Evolutionary conservation across 345 rosid species (phyloP).

Genomic region (Microthlaspi erraticum): DNA sequence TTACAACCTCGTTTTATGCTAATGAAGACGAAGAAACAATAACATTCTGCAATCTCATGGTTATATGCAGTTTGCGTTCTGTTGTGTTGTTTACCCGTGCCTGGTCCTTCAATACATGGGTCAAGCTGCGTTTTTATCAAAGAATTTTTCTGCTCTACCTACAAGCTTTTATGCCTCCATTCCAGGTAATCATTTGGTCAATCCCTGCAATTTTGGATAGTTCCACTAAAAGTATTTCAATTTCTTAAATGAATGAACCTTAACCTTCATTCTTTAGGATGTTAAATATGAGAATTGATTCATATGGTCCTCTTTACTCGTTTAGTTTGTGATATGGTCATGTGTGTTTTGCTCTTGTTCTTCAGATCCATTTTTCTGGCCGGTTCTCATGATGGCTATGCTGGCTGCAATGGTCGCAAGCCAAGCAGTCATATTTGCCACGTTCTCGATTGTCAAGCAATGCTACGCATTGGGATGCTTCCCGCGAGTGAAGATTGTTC

Average conservation of each 20-base stretch:
- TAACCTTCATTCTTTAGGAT: constrained; percentile 14
- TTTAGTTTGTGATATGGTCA: constrained; percentile 22
- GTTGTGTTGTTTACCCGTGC: constrained; percentile 81
- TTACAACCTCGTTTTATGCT: background rate
- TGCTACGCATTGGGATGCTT: constrained; percentile 90
- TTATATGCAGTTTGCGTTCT: constrained; percentile 74
- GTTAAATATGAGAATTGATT: constrained; percentile 2
- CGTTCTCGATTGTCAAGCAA: constrained; percentile 83
- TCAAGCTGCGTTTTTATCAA: constrained; percentile 92
- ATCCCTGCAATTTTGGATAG: constrained; percentile 12
- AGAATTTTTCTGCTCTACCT: constrained; percentile 63
- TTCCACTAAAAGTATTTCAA: constrained; percentile 4
- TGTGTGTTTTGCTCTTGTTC: constrained; percentile 30
- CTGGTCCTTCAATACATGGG: constrained; percentile 99
- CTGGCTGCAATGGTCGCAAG: constrained; percentile 85
- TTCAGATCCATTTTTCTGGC: constrained; percentile 81
- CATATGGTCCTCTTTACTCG: constrained; percentile 10
- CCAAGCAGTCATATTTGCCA: constrained; percentile 77
- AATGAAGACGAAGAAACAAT: constrained; percentile 16
- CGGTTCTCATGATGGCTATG: constrained; percentile 70
- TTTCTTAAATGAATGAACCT: constrained; percentile 7
- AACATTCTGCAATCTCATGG: constrained; percentile 25
- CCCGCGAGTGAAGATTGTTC: constrained; percentile 91
- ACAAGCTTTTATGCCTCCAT: constrained; percentile 81
- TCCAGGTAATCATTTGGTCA: constrained; percentile 65